Evolutionary conservation across 2,329 filamentous ascomycete species (phyloP), one percentile per base, ranked within the genome.

Genomic region (Botrytis pseudocinerea): DNA sequence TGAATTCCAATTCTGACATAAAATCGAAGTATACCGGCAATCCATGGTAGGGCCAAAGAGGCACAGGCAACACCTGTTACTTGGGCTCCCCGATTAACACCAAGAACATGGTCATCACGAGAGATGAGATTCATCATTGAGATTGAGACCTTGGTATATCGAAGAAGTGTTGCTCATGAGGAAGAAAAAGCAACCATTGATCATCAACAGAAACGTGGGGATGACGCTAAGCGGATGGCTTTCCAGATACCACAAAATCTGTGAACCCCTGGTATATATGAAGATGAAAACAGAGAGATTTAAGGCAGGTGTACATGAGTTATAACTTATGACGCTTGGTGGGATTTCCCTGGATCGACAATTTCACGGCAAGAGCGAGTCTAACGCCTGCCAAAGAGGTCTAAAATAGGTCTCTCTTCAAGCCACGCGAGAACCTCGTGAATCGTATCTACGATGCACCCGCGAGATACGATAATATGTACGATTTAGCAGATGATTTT

Each of bases 11-110:
- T 62, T n/a, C 79, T 75, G 28, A 80, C 78, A 73, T 80, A 80
- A 60, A 78, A 75, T 70, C 80, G 78, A 48, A 81, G 73, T 28
- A 69, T 46, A 18, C 78, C 75, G 4, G 78, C 77, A 46, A 81
- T 75, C 71, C 82, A 81, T 3, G 81, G 81, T 12, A 85, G 54
- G 14, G 79, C 73, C 28, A 85, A 60, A 46, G 84, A 82, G 28
- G 80, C 79, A 51, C 79, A 76, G 3, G 77, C 78, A 57, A 80
- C 78, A 32, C 79, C 79, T 7, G 78, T 80, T 46, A 80, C 77
- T 66, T 79, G 77, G 22, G 77, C 75, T 42, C 77, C 76, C 7
- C 77, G 74, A 51, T 73, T 76, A 35, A 78, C 59, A 22, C 60
- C 74, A 25, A 68, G 20, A 46, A 71, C 65, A 35, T 51, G 5